Base-by-base conservation (phyloP, 768 basidiomycete species). In the Pleurotus giganteus region DNA sequence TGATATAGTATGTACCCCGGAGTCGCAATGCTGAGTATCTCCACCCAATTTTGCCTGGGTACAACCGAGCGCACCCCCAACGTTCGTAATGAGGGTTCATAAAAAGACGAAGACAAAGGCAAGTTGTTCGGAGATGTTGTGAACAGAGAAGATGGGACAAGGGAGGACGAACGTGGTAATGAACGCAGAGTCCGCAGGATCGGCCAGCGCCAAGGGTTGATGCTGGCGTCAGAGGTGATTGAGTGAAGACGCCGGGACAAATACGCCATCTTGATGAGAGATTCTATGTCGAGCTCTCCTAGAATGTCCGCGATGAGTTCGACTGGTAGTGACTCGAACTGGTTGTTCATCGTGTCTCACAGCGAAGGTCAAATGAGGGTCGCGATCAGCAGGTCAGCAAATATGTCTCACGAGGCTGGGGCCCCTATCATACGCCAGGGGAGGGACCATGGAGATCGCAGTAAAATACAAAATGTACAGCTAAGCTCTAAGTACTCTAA, bases 11-110 rank as follows among this genome's bases (percentile, higher is more conserved):
- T 74, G 66, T 84, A 89, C 4, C 74, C 63, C 0, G 89, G 75
- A 26, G 71, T 69, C 11, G 85, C 90, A 13, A 83, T 67, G n/a
- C 79, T 77, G 47, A 91, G 65, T 29, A 91, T 84, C 54, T 89
- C 86, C 47, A 92, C 77, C 86, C 88, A 92, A 63, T 91, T 92
- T 52, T 86, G 83, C 43, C 86, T 76, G 3, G 90, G 89, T 1
- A 91, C 85, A 31, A 71, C 82, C 29, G 71, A 70, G 28, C 82
- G 82, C 28, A 87, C 78, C 60, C 85, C 81, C 23, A 92, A 76
- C 58, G 84, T 79, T 57, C 71, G 77, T 49, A 91, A 66, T 24
- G 72, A 66, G 5, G 65, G 64, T 52, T 84, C 82, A 59, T 87
- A 86, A 24, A 65, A 57, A 27, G 67, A 64, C 13, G 23, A 21